Evolutionary conservation across 495 filamentous ascomycete species (phyloP).

Genomic region (Xylaria scruposa): DNA sequence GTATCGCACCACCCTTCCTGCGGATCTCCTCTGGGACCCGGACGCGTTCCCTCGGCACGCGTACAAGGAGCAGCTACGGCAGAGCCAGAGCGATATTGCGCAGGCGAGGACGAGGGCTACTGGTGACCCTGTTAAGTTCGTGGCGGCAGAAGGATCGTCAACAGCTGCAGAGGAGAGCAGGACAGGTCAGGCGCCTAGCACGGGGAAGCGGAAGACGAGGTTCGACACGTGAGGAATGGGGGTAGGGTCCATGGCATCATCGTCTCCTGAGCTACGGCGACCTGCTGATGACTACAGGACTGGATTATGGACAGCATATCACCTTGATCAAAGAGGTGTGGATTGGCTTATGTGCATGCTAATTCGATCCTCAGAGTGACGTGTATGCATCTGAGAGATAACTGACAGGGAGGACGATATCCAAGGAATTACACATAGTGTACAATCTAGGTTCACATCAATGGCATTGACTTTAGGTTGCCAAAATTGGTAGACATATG

Average conservation of each 20-base stretch:
- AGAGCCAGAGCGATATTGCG: conserved; percentile 65
- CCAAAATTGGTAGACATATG: conserved; percentile 29
- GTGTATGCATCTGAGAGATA: not conserved
- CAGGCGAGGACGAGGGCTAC: conserved; percentile 59
- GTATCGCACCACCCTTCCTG: conserved; percentile 75
- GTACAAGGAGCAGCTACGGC: conserved; percentile 74
- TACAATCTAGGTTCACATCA: not conserved
- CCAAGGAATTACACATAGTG: not conserved
- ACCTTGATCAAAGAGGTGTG: not conserved
- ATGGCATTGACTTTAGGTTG: not conserved
- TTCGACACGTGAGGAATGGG: conserved; percentile 50
- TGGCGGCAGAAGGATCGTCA: conserved; percentile 53
- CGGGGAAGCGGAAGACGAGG: conserved; percentile 55
- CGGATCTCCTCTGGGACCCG: conserved; percentile 72
- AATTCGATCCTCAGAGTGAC: not conserved
- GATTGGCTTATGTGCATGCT: not conserved
- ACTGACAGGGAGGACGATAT: not conserved
- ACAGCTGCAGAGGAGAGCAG: conserved; percentile 33
- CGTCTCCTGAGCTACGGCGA: not conserved
- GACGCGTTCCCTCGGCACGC: conserved; percentile 69
- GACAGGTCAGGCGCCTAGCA: conserved; percentile 41
- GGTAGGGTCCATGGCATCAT: not conserved
- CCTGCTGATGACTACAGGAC: not conserved
- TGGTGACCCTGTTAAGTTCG: conserved; percentile 76
- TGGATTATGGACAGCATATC: not conserved